Evolutionary conservation across 345 rosid genomes (phyloP), one percentile per base, ranked within the genome.

Genomic region (Hypericum androsaemum): DNA sequence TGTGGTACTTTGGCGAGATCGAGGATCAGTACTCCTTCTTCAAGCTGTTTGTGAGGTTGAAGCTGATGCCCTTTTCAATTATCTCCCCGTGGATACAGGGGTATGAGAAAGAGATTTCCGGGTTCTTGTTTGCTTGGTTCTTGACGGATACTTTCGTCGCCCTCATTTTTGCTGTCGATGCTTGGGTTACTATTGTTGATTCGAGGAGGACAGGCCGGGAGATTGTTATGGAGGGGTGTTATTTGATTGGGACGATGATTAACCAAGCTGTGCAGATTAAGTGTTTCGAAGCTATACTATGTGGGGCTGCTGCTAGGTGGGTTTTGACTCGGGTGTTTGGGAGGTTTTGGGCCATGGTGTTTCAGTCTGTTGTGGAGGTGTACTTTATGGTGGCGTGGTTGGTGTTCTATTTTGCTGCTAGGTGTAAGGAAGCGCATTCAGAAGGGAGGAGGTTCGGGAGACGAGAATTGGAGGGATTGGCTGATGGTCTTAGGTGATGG

Each of bases 361-460:
- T 84, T n/a, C 97, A 90, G 63, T 80, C 96, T 13, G 66, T 62
- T 28, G 44, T 83, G 66, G 98, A 90, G 70, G 88, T 90, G 60
- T 90, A 79, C 53, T 87, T 90, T 67, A 84, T 77, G 94, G 77
- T 81, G 50, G 96, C 82, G 32, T 89, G 97, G 97, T 71, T 86
- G 69, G 69, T 82, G 60, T 89, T 80, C 58, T 86, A 86, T 78
- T 72, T 89, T 40, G 80, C 79, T 17, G 82, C 77, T 39, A 79
- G 86, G 65, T 78, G 77, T 71, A 80, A 70, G 71, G 92, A 86
- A 59, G 94, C 92, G 39, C 67, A 67, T 50, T 37, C 67, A n/a
- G 80, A 76, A 40, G 89, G 87, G 43, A 79, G 85, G 63, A 77
- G 87, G 63, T 84, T 86, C 53, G 97, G 86, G 62, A 74, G 81